phyloP scores from a whole-genome alignment of 306 rosid genomes.

The Vigna unguiculata region DNA sequence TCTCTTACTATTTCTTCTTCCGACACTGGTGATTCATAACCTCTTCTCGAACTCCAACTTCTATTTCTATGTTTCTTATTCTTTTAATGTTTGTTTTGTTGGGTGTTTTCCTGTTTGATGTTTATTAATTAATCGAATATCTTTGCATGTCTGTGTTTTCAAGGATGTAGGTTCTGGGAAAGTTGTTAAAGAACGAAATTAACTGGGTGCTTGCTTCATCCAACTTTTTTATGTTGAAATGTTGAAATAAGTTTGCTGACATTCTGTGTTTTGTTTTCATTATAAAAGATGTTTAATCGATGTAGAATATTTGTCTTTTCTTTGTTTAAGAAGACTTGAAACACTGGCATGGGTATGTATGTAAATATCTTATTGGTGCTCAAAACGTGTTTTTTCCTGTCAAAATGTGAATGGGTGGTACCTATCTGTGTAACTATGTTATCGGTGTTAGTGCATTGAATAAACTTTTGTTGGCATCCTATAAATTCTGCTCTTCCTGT shows the following conservation, averaged over 20 bases:
- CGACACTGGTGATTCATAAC: constrained; percentile 53
- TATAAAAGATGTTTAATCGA: neutral
- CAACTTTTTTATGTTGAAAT: neutral
- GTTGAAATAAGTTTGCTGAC: neutral
- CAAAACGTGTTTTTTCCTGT: constrained; percentile 26
- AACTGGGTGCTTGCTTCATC: neutral
- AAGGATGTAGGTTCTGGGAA: constrained; percentile 11
- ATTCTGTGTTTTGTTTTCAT: neutral
- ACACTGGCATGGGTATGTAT: neutral
- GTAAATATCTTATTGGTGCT: no score
- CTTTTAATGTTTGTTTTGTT: neutral
- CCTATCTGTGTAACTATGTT: constrained; percentile 3
- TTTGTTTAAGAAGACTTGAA: neutral
- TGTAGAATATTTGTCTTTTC: neutral
- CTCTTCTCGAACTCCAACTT: neutral
- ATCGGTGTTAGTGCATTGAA: constrained; percentile 42
- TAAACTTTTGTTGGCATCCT: constrained; percentile 27
- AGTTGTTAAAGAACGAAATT: neutral
- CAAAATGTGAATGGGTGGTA: constrained; percentile 16
- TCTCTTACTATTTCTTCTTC: constrained; percentile 69
- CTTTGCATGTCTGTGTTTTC: constrained; percentile 43
- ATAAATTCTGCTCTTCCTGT: neutral
- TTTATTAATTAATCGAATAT: neutral
- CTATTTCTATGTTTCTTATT: neutral
- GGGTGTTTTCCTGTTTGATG: neutral